Percentiles rank a stretch among this genome's conserved stretches.
Evolutionary conservation across 2,329 filamentous ascomycete genomes (phyloP).

Genomic region (Exophiala sideris): DNA sequence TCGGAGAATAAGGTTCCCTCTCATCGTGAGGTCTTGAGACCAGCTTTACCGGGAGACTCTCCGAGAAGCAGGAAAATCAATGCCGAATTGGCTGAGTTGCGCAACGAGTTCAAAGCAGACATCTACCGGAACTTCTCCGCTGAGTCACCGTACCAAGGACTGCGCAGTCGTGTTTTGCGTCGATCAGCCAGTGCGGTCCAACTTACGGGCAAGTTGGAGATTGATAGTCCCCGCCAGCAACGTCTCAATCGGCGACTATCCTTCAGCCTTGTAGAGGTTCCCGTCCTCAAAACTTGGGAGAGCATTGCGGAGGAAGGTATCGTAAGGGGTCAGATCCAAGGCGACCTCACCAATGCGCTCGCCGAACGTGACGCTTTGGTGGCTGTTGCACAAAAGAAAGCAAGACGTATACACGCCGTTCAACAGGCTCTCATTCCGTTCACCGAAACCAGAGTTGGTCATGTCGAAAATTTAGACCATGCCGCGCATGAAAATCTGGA

Average conservation of each 20-base stretch:
- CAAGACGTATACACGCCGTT: slow-evolving; percentile 37
- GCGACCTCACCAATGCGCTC: slow-evolving; percentile 21
- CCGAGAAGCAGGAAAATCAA: slow-evolving; percentile 23
- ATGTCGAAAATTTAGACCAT: slow-evolving; percentile 59
- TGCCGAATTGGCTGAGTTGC: slow-evolving; percentile 21
- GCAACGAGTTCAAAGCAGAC: slow-evolving; percentile 22
- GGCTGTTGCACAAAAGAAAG: slow-evolving; percentile 39
- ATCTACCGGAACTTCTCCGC: slow-evolving; percentile 25
- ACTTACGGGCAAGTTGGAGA: slow-evolving; percentile 3
- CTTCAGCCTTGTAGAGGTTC: slow-evolving; percentile 48
- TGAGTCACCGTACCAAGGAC: slow-evolving; percentile 20
- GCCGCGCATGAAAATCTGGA: slow-evolving; percentile 62
- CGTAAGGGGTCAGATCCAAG: slow-evolving; percentile 18
- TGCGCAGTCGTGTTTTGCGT: slow-evolving; percentile 21
- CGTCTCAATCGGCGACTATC: slow-evolving; percentile 41
- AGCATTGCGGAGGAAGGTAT: slow-evolving; percentile 14
- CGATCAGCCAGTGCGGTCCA: slow-evolving; percentile 25
- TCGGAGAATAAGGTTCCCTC: slow-evolving; percentile 14
- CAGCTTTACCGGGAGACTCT: slow-evolving; percentile 20
- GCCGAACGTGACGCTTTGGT: slow-evolving; percentile 35
- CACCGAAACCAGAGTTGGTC: slow-evolving; percentile 42
- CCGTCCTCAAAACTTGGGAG: slow-evolving; percentile 37
- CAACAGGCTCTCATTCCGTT: slow-evolving; percentile 39
- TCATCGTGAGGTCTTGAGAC: slow-evolving; percentile 23
- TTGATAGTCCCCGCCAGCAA: slow-evolving; percentile 18